A percentile compares a stretch with the other conserved stretches of the same genome.
Conservation (phyloP, 306 rosid species). For the Corylus americana region DNA sequence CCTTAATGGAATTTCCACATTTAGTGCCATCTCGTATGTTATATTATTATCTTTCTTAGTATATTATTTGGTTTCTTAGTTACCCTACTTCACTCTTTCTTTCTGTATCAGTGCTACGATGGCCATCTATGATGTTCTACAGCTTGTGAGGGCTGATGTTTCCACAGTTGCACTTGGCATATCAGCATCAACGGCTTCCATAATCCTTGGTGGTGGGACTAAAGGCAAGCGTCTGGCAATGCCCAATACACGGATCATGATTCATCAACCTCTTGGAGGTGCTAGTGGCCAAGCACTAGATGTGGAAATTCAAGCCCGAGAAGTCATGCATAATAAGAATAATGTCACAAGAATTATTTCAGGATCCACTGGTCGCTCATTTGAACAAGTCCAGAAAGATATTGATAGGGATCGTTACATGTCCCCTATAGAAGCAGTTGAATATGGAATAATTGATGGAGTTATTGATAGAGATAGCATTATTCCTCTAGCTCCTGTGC, state of each 20-base stretch:
- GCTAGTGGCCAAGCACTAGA: conserved; percentile 97
- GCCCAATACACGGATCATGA: conserved; percentile 95
- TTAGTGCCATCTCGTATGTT: background rate
- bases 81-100: background rate
- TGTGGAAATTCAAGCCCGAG: conserved; percentile 91
- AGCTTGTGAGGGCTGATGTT: conserved; percentile 98
- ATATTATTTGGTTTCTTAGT: conserved; percentile 13
- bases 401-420: conserved; percentile 85
- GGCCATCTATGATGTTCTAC: conserved; percentile 87
- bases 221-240: conserved; percentile 96
- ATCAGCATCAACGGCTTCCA: conserved; percentile 88
- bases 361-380: conserved; percentile 69
- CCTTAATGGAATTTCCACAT: background rate
- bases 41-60: conserved; percentile 15
- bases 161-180: conserved; percentile 92
- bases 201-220: conserved; percentile 91
- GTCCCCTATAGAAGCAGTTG: conserved; percentile 97
- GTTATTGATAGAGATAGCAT: conserved; percentile 80
- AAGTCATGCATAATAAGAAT: conserved; percentile 77
- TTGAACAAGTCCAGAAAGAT: conserved; percentile 82
- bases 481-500: conserved; percentile 79
- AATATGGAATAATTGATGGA: conserved; percentile 86
- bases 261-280: conserved; percentile 95
- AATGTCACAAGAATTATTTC: conserved; percentile 71
- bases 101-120: conserved; percentile 66